Percentiles rank a stretch among this genome's conserved stretches.
Conservation (phyloP, 768 basidiomycete genomes). For the Tremella mesenterica region DNA sequence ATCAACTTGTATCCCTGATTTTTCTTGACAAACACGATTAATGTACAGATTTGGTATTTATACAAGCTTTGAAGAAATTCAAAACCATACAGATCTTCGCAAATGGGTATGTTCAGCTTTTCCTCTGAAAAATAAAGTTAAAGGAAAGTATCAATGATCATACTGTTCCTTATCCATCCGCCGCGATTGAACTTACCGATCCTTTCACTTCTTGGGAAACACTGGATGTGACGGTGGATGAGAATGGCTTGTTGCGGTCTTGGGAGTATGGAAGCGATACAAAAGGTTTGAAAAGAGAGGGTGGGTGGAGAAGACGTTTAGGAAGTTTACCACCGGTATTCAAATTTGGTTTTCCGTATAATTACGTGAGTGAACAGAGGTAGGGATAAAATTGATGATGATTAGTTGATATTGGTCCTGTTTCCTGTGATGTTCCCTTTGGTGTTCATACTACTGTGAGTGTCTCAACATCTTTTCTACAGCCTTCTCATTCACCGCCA, state of each 20-base stretch:
- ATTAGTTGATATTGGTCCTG: slow-evolving; percentile 24
- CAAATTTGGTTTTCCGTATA: slow-evolving; percentile 27
- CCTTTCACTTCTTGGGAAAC: slow-evolving; percentile 25
- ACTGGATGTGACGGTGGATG: slow-evolving; percentile 14
- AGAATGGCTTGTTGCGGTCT: slow-evolving; percentile 17
- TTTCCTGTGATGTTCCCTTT: slow-evolving; percentile 28
- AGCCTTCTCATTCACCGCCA: not conserved
- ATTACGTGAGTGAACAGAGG: slow-evolving; percentile 23
- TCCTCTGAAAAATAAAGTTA: not conserved
- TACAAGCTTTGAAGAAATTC: slow-evolving; percentile 19
- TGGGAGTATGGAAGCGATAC: not conserved
- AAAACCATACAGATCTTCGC: slow-evolving; percentile 22
- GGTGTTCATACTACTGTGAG: slow-evolving; percentile 24
- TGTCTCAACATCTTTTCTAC: not conserved
- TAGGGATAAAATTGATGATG: not conserved
- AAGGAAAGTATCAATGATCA: slow-evolving; percentile 21
- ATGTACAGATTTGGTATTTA: slow-evolving; percentile 17
- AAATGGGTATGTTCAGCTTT: slow-evolving; percentile 20
- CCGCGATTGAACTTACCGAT: slow-evolving; percentile 20
- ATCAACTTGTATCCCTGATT: not conserved
- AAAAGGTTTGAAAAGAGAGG: slow-evolving; percentile 5
- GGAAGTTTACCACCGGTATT: slow-evolving; percentile 29
- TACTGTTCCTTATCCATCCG: slow-evolving; percentile 33
- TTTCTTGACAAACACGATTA: not conserved
- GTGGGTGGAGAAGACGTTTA: slow-evolving; percentile 1